phyloP scores from a whole-genome alignment of 2,329 filamentous ascomycete genomes.

The Verticillium albo-atrum region DNA sequence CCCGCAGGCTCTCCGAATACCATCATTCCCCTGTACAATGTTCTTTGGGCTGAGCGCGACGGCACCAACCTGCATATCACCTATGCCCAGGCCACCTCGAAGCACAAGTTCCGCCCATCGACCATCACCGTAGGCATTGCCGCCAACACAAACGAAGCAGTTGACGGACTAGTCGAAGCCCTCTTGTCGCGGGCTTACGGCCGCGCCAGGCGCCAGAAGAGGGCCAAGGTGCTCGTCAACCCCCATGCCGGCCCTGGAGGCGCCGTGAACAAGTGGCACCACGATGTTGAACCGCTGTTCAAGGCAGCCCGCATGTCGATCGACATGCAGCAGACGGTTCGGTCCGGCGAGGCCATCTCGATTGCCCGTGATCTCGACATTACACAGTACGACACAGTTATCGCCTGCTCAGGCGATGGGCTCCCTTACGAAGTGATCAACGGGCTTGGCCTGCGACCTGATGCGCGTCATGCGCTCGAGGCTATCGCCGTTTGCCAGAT shows the following conservation, averaged over 20 bases:
- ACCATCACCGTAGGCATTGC: slow-evolving; percentile 40
- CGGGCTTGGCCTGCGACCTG: slow-evolving; percentile 70
- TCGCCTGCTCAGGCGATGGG: slow-evolving; percentile 89
- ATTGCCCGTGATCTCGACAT: slow-evolving; percentile 74
- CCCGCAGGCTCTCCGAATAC: background rate
- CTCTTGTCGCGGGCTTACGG: slow-evolving; percentile 70
- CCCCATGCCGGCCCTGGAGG: slow-evolving; percentile 81
- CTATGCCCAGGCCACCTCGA: slow-evolving; percentile 60
- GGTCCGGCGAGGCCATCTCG: slow-evolving; percentile 72
- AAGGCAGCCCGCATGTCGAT: slow-evolving; percentile 74
- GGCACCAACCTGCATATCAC: slow-evolving; percentile 62
- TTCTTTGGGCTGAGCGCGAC: slow-evolving; percentile 73
- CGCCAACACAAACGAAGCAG: slow-evolving; percentile 27
- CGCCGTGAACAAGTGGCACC: slow-evolving; percentile 69
- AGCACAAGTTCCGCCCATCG: slow-evolving; percentile 55
- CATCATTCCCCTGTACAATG: slow-evolving; percentile 70
- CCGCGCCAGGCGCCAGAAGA: slow-evolving; percentile 62
- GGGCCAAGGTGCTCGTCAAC: slow-evolving; percentile 86
- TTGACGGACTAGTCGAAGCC: slow-evolving; percentile 56
- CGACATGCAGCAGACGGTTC: slow-evolving; percentile 67
- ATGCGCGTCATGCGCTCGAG: slow-evolving; percentile 69
- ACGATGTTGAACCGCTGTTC: slow-evolving; percentile 76
- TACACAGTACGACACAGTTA: slow-evolving; percentile 76
- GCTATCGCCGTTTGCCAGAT: slow-evolving; percentile 81
- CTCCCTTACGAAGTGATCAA: slow-evolving; percentile 94